Evolutionary conservation across 2,329 filamentous ascomycete genomes (phyloP).

Genomic region (Ophiocordyceps robertsii): DNA sequence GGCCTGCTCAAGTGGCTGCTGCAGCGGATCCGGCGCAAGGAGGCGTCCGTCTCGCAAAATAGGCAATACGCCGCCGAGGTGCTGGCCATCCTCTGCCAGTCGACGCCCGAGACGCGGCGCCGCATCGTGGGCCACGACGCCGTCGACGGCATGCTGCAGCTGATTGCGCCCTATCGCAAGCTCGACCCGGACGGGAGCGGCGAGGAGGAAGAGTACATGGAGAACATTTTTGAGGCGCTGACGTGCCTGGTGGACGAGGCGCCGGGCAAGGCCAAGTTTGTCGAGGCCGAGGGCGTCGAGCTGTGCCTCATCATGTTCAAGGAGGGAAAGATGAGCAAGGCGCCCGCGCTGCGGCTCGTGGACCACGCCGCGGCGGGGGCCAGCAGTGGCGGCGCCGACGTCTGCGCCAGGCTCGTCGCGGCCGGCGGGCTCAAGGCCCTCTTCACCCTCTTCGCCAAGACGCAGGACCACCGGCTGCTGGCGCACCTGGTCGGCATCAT

Average conservation of each 20-base stretch:
- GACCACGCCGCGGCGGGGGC: constrained; percentile 58
- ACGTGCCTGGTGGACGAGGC: constrained; percentile 67
- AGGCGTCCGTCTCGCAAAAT: constrained; percentile 66
- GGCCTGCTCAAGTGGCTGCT: constrained; percentile 66
- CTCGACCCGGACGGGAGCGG: constrained; percentile 74
- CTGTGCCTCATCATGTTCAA: constrained; percentile 84
- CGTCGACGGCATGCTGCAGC: constrained; percentile 67
- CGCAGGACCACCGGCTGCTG: constrained; percentile 50
- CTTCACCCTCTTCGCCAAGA: constrained; percentile 84
- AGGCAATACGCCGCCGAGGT: constrained; percentile 93
- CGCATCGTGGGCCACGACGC: constrained; percentile 54
- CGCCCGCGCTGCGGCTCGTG: constrained; percentile 63
- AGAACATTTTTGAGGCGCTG: constrained; percentile 81
- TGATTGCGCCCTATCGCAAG: constrained; percentile 74
- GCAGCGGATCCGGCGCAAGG: constrained; percentile 53
- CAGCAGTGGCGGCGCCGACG: constrained; percentile 32
- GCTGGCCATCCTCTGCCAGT: constrained; percentile 76
- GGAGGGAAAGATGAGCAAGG: constrained; percentile 73
- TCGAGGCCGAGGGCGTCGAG: constrained; percentile 86
- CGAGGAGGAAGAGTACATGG: constrained; percentile 88
- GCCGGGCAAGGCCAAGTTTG: constrained; percentile 64
- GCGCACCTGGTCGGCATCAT: constrained; percentile 83
- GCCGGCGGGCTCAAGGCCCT: constrained; percentile 72
- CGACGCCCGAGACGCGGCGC: constrained; percentile 50
- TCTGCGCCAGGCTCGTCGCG: constrained; percentile 68